Percentiles rank a stretch among this genome's conserved stretches.
These are phyloP conservation scores for Suillus subaureus DNA, from an alignment of 768 basidiomycete genomes.

Conservation along the genomic window DNA sequence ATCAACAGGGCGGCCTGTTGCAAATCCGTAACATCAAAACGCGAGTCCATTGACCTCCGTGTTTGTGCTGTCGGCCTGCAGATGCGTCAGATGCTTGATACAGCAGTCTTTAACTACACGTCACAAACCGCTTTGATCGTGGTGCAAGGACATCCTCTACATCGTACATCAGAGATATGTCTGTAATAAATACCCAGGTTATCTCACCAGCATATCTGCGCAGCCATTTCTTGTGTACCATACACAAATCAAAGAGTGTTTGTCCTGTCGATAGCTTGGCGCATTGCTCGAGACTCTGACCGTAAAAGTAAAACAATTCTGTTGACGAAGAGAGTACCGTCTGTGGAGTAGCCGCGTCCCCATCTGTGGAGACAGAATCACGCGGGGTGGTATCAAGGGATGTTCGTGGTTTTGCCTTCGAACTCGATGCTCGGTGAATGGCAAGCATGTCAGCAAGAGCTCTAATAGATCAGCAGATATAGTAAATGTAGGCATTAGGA, in stretches of 20 bases:
- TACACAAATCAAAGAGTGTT: conserved; percentile 78
- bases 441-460: conserved; percentile 90
- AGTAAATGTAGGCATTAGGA: neutral
- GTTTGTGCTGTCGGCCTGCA: conserved; percentile 43
- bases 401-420: conserved; percentile 49
- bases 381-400: conserved; percentile 63
- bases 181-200: neutral
- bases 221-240: conserved; percentile 91
- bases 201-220: conserved; percentile 82
- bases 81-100: conserved; percentile 2
- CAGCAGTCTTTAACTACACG: neutral
- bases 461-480: conserved; percentile 40
- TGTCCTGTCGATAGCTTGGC: conserved; percentile 86
- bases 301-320: conserved; percentile 97
- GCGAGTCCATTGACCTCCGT: conserved; percentile 77
- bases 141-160: conserved; percentile 85
- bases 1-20: conserved; percentile 86
- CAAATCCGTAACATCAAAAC: conserved; percentile 75
- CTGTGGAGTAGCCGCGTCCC: conserved; percentile 50
- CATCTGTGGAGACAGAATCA: conserved; percentile 41
- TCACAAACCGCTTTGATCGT: conserved; percentile 66
- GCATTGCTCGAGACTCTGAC: conserved; percentile 92
- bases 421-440: conserved; percentile 61
- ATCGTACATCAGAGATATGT: conserved; percentile 1
- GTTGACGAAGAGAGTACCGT: conserved; percentile 90